Base-by-base conservation (phyloP, 1,284 basidiomycete species). In the Porogramme epimiltina region DNA sequence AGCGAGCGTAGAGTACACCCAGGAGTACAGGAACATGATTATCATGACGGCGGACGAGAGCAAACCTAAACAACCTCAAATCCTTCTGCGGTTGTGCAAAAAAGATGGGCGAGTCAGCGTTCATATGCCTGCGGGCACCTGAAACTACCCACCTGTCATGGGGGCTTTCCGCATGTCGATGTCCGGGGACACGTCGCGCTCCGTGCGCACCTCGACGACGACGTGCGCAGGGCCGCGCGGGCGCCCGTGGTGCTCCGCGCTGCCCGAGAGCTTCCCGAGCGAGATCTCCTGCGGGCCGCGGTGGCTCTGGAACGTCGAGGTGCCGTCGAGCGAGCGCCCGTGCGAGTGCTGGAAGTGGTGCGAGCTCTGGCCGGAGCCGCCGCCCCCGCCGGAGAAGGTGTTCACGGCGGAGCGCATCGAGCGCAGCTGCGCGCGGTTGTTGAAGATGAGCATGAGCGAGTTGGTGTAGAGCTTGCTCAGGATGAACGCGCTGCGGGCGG, bases 401-500 rank as follows among this genome's bases (percentile, higher is more conserved):
- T 18, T 13, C 28, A 13, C 13, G 28, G 13, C 34, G 8, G 13
- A 16, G 16, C n/a, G 34, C 45, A 47, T 47, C 24, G 10, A 11
- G 20, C 45, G 40, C 19, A 55, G 43, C 16, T 31, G 40, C 13
- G 37, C 26, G 36, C 56, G 56, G 42, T 53, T 59, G 48, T 59
- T 55, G 44, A 59, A 36, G n/a, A 55, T 28, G 18, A 59, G 47
- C 36, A 59, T 38, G 9, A 55, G 50, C 20, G 54, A 50, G 46
- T 55, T 59, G 25, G 50, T 50, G 51, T 59, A 59, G 5, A 59
- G 47, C 48, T 59, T 59, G 40, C 51, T 48, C 25, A 59, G 45
- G 8, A 49, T 39, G 34, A 55, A 48, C 23, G 51, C 44, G 18
- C 49, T 50, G 38, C 4, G 20, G 9, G 19, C 13, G 16, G 3